Base-by-base conservation (phyloP, 1,139 yeast genomes). In the Suhomyces bribrorum region DNA sequence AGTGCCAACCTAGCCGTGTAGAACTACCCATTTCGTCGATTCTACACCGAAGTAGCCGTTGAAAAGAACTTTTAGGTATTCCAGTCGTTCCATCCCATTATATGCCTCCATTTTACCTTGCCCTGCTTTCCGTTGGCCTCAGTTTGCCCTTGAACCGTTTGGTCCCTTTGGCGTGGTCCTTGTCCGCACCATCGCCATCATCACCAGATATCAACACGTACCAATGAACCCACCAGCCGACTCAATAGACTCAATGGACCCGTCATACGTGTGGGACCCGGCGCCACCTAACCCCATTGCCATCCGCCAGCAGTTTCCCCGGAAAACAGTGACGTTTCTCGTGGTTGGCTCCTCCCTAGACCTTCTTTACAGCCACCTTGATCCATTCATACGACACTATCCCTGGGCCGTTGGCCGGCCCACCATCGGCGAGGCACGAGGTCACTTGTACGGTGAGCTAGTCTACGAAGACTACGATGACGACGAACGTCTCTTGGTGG, bases 401-500 rank as follows among this genome's bases (percentile, higher is more conserved):
- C 72, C 79, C 0, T 79, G 54, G 54, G 28, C 46, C n/a, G 17
- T 35, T 26, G 15, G 44, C 38, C 15, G 26, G 25, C 45, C 48
- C 7, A 14, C 25, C 15, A 28, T 39, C 25, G 26, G 30, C 11
- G 29, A 33, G 20, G 33, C 38, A n/a, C 14, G 41, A 2, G 31
- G 49, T 1, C 75, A 69, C 46, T 56, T 78, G 11, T 62, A 62
- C 36, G 81, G 81, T 0, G 63, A 64, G 23, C 52, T 76, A 9
- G 56, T 50, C 4, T 69, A 66, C 45, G 80, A 77, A 4, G 76
- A 67, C 18, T 59, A 67, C 35, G 44, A 61, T 12, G 65, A 60
- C 23, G 83, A 79, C 48, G 75, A 75, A 41, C 63, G 74, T 68
- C 55, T 77, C 5, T 48, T 79, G 6, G 57, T 71, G 1, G 61